A percentile compares a stretch with the other conserved stretches of the same genome.
These are phyloP conservation scores for Phytophthora sp. DNA, from an alignment of 352 stramenopile species.

Conservation along the genomic window DNA sequence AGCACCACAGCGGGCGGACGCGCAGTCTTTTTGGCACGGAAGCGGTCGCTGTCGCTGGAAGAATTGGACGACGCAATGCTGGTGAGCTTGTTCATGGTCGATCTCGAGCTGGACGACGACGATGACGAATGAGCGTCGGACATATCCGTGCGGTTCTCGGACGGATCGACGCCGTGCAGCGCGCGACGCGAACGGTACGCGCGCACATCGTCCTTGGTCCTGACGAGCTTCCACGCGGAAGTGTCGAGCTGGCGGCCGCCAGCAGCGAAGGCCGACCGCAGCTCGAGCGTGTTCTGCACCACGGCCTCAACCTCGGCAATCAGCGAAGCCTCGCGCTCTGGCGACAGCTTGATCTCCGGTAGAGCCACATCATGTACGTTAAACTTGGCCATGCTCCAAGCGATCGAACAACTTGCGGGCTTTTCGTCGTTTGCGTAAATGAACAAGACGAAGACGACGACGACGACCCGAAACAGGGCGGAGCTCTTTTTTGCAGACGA, in stretches of 20 bases:
- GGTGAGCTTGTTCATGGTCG: constrained; percentile 34
- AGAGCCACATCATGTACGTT: constrained; percentile 44
- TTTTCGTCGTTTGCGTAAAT: constrained; percentile 41
- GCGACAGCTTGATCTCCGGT: constrained; percentile 32
- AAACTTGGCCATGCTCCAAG: constrained; percentile 43
- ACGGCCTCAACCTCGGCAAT: constrained; percentile 38
- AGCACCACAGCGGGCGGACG: constrained; percentile 45
- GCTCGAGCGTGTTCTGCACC: constrained; percentile 44
- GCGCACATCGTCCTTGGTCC: constrained; percentile 43
- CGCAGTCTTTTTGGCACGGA: constrained; percentile 30
- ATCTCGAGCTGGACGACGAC: constrained; percentile 36
- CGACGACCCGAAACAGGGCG: constrained; percentile 8
- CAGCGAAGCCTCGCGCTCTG: constrained; percentile 30
- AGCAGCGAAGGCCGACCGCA: constrained; percentile 40
- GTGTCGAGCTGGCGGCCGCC: constrained; percentile 41
- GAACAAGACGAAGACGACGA: constrained; percentile 23
- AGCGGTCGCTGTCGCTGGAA: constrained; percentile 24
- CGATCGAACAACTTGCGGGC: constrained; percentile 23
- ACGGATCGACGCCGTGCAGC: constrained; percentile 30
- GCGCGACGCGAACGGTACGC: constrained; percentile 47
- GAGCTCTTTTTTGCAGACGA: constrained; percentile 20
- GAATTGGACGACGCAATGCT: constrained; percentile 24
- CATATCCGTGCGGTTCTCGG: constrained; percentile 24
- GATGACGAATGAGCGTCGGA: constrained; percentile 36
- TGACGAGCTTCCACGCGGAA: constrained; percentile 50